Evolutionary conservation across 176 grass and related monocot species (phyloP).

Genomic region (Hsuehochloa calcarea): DNA sequence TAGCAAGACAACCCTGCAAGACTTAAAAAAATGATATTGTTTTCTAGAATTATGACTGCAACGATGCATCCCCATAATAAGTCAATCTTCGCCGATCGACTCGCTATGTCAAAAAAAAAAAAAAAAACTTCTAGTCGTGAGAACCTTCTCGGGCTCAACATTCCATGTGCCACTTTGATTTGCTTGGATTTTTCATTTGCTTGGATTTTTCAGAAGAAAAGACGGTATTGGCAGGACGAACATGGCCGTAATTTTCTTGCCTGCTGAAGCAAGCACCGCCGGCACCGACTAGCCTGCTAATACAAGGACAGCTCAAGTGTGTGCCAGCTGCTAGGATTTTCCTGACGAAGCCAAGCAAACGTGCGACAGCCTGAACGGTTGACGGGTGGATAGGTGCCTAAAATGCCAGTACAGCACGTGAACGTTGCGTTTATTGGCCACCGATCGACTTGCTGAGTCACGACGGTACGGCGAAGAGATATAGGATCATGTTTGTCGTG

Average conservation of each 20-base stretch:
- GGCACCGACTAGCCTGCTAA: slow-evolving; percentile 8
- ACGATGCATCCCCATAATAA: background rate
- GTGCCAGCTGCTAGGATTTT: background rate
- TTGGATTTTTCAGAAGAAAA: background rate
- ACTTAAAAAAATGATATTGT: background rate
- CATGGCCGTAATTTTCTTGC: background rate
- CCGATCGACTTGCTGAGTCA: background rate
- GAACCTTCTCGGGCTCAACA: slow-evolving; percentile 23
- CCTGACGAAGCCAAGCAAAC: slow-evolving; percentile 5
- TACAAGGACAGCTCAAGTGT: background rate
- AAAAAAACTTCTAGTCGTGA: background rate
- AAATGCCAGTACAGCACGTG: background rate
- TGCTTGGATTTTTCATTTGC: background rate
- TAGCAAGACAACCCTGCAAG: background rate
- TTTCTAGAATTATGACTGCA: background rate
- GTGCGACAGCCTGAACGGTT: background rate
- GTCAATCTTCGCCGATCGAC: background rate
- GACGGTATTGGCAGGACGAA: background rate
- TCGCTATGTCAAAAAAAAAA: background rate
- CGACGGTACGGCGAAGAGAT: too few relatives aligned
- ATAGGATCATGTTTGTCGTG: background rate
- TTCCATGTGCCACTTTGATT: background rate
- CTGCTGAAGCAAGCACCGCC: background rate
- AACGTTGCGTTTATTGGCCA: background rate
- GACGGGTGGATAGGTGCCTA: background rate